Base-by-base conservation (phyloP, 352 stramenopile genomes). In the Elongisporangium prolatum region DNA sequence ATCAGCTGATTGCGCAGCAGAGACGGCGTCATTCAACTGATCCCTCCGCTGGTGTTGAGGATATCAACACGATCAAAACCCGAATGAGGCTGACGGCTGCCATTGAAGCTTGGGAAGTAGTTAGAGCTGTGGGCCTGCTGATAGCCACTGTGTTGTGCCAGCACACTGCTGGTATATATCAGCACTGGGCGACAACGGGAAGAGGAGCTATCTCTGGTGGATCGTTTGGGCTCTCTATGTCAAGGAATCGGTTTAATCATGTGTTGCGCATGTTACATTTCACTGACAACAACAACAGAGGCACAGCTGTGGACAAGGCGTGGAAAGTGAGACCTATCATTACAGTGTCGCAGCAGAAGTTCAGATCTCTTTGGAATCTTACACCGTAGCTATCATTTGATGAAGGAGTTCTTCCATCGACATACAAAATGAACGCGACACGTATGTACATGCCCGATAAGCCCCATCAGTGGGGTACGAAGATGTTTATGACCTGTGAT, bases 401-500 rank as follows among this genome's bases (percentile, higher is more conserved):
- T 16, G 24, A 48, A 18, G 50, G 18, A 47, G 28, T 55, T 2
- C 8, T 55, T 3, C 50, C 50, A 17, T 37, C 50, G 21, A 55
- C 21, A 18, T 38, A 13, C 3, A 24, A 11, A 5, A 24, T 17
- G 16, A 55, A 55, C 22, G 48, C 21, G 2, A 55, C 50, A 4
- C 21, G 28, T 2, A 28, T 25, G 6, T 56, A 48, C n/a, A n/a
- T n/a, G n/a, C n/a, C n/a, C n/a, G n/a, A n/a, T n/a, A n/a, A 56
- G 50, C 22, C 50, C 11, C 14, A 55, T 47, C 50, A n/a, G 6
- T 55, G 18, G 14, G 50, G 24, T 2, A 55, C 50, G 21, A 55
- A 55, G 22, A 7, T 55, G 3, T 55, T 55, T 21, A 55, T 55
- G 50, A 9, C 20, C 7, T 55, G 50, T 5, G 21, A 55, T 20